Conservation (phyloP, 805 yeast genomes). For the Lipomyces spencermartinsiae region DNA sequence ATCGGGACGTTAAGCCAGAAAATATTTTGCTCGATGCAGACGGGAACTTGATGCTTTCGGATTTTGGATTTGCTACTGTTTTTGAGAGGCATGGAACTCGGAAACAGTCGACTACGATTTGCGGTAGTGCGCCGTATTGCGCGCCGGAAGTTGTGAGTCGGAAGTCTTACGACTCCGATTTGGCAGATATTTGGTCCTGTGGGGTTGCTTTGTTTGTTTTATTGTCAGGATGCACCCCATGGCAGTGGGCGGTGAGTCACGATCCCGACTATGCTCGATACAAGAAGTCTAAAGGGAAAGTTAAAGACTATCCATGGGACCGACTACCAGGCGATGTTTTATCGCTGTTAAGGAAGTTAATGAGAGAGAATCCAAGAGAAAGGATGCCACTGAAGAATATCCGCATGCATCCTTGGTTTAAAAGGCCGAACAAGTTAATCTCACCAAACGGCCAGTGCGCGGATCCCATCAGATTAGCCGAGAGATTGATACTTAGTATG, state of each 20-base stretch:
- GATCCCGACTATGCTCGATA: constrained; percentile 58
- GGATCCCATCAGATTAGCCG: constrained; percentile 59
- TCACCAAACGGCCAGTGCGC: constrained; percentile 58
- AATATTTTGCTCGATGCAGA: constrained; percentile 65
- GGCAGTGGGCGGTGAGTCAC: constrained; percentile 66
- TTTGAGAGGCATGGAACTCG: constrained; percentile 58
- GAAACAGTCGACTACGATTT: constrained; percentile 57
- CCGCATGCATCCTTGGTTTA: constrained; percentile 63
- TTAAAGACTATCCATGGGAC: constrained; percentile 59
- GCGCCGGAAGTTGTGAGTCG: constrained; percentile 70
- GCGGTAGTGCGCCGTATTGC: constrained; percentile 79
- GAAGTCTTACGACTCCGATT: constrained; percentile 60
- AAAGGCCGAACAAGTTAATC: constrained; percentile 52
- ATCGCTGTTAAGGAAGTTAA: constrained; percentile 58
- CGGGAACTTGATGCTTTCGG: constrained; percentile 76
- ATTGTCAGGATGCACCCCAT: constrained; percentile 69
- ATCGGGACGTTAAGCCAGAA: constrained; percentile 73
- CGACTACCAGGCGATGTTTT: constrained; percentile 56
- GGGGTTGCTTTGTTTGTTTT: constrained; percentile 66
- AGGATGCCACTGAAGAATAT: constrained; percentile 54
- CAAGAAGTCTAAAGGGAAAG: constrained; percentile 54
- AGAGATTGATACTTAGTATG: constrained; percentile 57
- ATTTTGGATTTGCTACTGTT: constrained; percentile 75
- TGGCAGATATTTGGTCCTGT: constrained; percentile 65
- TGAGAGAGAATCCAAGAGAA: constrained; percentile 56